Conservation (phyloP, 805 yeast genomes). For the Kuraishia piskuri region DNA sequence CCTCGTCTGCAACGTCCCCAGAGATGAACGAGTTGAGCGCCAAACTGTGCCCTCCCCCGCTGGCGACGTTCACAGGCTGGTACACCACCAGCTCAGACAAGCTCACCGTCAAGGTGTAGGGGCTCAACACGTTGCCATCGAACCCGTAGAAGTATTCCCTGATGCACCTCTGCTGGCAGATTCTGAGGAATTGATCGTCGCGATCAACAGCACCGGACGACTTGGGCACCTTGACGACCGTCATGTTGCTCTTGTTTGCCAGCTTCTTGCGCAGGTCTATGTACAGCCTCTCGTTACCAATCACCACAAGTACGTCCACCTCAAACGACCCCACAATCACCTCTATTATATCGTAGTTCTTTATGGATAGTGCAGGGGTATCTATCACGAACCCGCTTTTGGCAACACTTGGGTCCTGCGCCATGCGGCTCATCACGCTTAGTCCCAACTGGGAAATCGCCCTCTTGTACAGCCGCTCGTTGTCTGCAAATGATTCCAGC, state of each 20-base stretch:
- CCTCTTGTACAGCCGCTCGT: constrained; percentile 45
- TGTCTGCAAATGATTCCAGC: constrained; percentile 46
- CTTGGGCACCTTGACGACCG: constrained; percentile 53
- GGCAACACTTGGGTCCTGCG: constrained; percentile 35
- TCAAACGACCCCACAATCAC: constrained; percentile 51
- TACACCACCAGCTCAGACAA: constrained; percentile 51
- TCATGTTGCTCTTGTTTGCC: constrained; percentile 23
- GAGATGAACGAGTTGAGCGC: constrained; percentile 13
- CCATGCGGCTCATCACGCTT: constrained; percentile 33
- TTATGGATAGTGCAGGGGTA: constrained; percentile 55
- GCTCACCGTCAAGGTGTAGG: constrained; percentile 76
- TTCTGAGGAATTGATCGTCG: constrained; percentile 61
- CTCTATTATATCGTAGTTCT: constrained; percentile 43
- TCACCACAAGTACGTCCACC: constrained; percentile 49
- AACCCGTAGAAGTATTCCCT: constrained; percentile 88
- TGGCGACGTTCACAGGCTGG: constrained; percentile 36
- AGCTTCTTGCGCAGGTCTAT: constrained; percentile 53
- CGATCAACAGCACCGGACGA: constrained; percentile 73
- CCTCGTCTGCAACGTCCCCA: constrained; percentile 18
- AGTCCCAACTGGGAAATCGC: constrained; percentile 33
- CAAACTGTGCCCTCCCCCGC: neutral
- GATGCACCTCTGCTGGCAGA: constrained; percentile 66
- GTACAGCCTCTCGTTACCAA: constrained; percentile 68
- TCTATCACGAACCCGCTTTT: constrained; percentile 62
- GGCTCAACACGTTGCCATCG: constrained; percentile 57